Base-by-base conservation (phyloP, 306 rosid species). In the Luffa aegyptiaca region DNA sequence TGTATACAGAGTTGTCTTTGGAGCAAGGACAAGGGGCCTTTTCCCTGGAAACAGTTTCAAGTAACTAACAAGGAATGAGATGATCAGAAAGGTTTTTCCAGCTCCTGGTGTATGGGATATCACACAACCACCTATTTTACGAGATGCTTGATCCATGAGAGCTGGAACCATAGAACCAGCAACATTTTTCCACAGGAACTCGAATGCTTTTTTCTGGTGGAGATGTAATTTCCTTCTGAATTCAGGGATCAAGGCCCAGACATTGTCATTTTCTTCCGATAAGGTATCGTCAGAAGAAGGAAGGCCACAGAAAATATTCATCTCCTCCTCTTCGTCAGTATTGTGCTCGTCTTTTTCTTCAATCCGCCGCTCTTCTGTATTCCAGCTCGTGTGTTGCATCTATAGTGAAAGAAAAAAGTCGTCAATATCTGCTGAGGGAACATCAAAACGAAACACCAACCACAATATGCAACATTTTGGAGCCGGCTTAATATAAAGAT, bases 61-160 rank as follows among this genome's bases (percentile, higher is more conserved):
- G 84, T 90, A 92, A 85, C 98, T 94, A 58, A 83, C 85, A 41
- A 94, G 96, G 85, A 94, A 94, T 13, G 96, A 86, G 79, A 94
- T 94, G 11, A 89, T 86, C 72, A 92, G 89, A 75, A 90, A 89
- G 21, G 98, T 94, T 84, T 94, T 92, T 45, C 98, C 97, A 11
- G 97, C 93, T 62, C 98, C 96, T 4, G 98, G 98, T 79, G 97
- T 1, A 88, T 94, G 98, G 78, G 98, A 94, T 71, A 94, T 84
- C 81, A 94, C 98, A 81, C 98, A 94, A 73, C 97, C 97, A 5
- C 98, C 98, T 21, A 71, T 86, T 75, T 58, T 85, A 85, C 83
- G 82, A 76, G 97, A 79, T 8, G 78, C 68, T 79, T 56, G 72
- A 56, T 89, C 82, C 91, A 87, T 88, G 8, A 63, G 76, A 72